Evolutionary conservation across 345 rosid genomes (phyloP).

Genomic region (Clarkia xantiana): DNA sequence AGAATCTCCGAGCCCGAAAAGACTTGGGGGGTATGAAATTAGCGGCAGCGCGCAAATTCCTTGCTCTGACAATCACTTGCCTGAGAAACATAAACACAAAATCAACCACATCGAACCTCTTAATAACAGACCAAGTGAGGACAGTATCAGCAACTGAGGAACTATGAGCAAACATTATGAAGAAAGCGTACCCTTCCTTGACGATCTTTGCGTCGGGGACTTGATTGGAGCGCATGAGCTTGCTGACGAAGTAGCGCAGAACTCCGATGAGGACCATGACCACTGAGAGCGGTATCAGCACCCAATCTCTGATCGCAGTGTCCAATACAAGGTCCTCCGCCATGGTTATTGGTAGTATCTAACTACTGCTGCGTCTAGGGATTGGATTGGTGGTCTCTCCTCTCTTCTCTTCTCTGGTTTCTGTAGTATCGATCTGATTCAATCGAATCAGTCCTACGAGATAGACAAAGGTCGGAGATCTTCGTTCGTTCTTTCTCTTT

Average conservation of each 20-base stretch:
- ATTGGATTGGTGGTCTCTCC: constrained; percentile 3
- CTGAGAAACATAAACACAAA: constrained; percentile 16
- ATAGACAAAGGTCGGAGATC: neutral
- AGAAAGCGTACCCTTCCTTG: constrained; percentile 58
- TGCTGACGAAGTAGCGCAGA: constrained; percentile 75
- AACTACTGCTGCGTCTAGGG: neutral
- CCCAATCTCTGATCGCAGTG: constrained; percentile 95
- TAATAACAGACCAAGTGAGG: neutral
- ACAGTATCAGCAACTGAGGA: neutral
- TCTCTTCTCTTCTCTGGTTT: neutral
- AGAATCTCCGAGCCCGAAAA: constrained; percentile 70
- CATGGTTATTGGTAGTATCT: constrained; percentile 20
- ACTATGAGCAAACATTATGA: neutral
- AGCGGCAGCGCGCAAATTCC: constrained; percentile 72
- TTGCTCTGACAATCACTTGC: constrained; percentile 76
- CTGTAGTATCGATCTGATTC: neutral
- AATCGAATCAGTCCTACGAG: neutral
- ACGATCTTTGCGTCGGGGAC: constrained; percentile 64
- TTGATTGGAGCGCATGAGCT: constrained; percentile 81
- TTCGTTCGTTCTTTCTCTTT: neutral
- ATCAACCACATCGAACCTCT: neutral
- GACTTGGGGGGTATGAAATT: constrained; percentile 79
- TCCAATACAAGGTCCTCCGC: constrained; percentile 93
- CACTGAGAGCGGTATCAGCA: constrained; percentile 73
- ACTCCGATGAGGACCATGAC: constrained; percentile 92